Base-by-base conservation (phyloP, 1,284 basidiomycete species). In the Marasmius sp. region DNA sequence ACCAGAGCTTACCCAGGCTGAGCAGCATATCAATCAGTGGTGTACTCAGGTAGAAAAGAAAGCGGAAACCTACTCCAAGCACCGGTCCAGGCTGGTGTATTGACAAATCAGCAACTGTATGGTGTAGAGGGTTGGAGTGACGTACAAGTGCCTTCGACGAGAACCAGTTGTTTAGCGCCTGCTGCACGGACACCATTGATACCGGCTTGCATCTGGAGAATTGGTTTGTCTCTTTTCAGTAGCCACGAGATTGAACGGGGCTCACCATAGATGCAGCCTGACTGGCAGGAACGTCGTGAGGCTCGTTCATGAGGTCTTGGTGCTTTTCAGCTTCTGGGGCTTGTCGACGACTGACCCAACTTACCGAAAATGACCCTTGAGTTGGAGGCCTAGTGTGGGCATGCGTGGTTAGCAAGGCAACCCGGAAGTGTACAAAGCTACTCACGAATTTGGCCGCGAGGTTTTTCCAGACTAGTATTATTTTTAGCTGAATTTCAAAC, bases 251-350 rank as follows among this genome's bases (percentile, higher is more conserved):
- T 10, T 16, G 33, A 5, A 16, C n/a, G 55, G 61, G 41, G 51
- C 77, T 57, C 69, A 84, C 81, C 58, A 85, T 72, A 56, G 75
- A 66, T 66, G 80, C 81, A 27, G 82, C 83, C 37, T 74, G 76
- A 27, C 71, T 62, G 8, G 84, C 83, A 61, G 79, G 73, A 62
- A 86, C 84, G 62, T 74, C 80, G 65, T 86, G 69, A 39, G 86
- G 86, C 74, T 88, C 85, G 74, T 88, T 88, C 81, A 84, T 84
- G 64, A 87, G 69, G 67, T 87, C 75, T 76, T 38, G 20, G 20
- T 8, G 14, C 8, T 16, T 1, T 9, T 37, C 8, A 38, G 36
- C 27, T 27, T 27, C 27, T 27, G 27, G 27, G 27, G 27, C 27
- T 27, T 27, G 27, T 27, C 27, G 27, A 33, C 33, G 14, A 41